Evolutionary conservation across 2,329 filamentous ascomycete species (phyloP).

Genomic region (Colletotrichum agaves): DNA sequence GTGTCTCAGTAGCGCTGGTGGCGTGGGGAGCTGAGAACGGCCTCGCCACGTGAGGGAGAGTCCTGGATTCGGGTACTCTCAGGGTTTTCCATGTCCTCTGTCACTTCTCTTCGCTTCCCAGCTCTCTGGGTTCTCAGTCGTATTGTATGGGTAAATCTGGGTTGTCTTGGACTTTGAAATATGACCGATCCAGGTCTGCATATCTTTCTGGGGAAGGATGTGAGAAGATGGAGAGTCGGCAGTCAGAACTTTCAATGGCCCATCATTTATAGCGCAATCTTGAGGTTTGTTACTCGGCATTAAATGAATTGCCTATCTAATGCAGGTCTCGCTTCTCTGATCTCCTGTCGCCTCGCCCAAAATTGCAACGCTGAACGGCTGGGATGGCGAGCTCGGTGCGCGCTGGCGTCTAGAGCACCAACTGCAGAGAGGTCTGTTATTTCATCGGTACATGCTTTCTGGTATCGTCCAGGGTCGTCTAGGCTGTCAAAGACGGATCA

Average conservation of each 20-base stretch:
- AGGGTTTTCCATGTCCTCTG: background rate
- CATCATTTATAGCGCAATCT: background rate
- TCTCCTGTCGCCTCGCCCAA: background rate
- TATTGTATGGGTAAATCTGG: background rate
- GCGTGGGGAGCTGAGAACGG: constrained; percentile 23
- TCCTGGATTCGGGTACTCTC: background rate
- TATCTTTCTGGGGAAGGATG: constrained; percentile 12
- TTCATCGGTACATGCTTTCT: constrained; percentile 5
- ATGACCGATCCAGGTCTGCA: constrained; percentile 21
- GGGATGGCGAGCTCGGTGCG: background rate
- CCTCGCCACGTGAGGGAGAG: constrained; percentile 21
- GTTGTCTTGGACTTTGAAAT: constrained; percentile 5
- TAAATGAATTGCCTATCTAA: no score
- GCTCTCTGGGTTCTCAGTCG: background rate
- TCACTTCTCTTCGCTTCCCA: background rate
- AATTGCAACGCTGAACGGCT: constrained; percentile 4
- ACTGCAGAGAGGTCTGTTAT: constrained; percentile 11
- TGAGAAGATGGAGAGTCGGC: no score
- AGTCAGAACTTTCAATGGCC: background rate
- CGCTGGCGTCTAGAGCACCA: background rate
- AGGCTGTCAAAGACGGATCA: background rate
- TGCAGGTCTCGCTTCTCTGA: background rate
- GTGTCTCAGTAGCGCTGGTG: constrained; percentile 14
- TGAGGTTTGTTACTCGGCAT: background rate
- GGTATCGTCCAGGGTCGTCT: background rate